Percentiles rank a stretch among this genome's conserved stretches.
These are phyloP conservation scores for Viola pubescens DNA, from an alignment of 441 rosid species.

Conservation along the genomic window DNA sequence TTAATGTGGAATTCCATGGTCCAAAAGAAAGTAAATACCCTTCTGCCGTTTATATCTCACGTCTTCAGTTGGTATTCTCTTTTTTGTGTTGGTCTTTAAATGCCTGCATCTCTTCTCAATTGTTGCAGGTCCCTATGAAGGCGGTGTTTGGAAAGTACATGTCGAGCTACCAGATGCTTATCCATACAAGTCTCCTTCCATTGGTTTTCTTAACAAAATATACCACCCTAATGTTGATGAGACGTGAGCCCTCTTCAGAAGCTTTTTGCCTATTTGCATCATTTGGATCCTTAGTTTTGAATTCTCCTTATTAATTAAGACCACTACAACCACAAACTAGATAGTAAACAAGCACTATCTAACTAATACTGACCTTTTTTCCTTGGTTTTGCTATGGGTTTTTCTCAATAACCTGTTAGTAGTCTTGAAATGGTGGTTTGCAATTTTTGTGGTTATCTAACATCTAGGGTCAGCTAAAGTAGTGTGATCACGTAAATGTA, in stretches of 20 bases:
- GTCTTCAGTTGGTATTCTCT: background rate
- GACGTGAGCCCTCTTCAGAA: slow-evolving; percentile 3
- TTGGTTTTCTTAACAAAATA: slow-evolving; percentile 20
- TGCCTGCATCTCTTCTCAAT: background rate
- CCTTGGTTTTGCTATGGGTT: background rate
- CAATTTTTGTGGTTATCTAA: too few relatives aligned
- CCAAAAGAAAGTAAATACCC: slow-evolving; percentile 56
- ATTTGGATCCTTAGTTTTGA: background rate
- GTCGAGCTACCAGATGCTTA: slow-evolving; percentile 76
- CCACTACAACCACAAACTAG: background rate
- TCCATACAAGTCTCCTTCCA: slow-evolving; percentile 36
- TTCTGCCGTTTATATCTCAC: background rate
- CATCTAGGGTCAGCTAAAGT: too few relatives aligned
- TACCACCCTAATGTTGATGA: slow-evolving; percentile 26
- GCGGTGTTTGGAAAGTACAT: slow-evolving; percentile 68
- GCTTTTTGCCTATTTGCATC: background rate
- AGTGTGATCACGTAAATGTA: too few relatives aligned
- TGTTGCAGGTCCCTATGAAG: slow-evolving; percentile 52
- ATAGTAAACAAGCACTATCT: background rate
- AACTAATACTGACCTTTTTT: too few relatives aligned
- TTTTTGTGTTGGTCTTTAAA: background rate
- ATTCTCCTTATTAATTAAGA: too few relatives aligned
- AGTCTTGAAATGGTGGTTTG: too few relatives aligned
- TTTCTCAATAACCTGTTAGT: background rate
- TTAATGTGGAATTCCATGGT: slow-evolving; percentile 64